phyloP scores from a whole-genome alignment of 2,329 filamentous ascomycete species.

The Penicillium freii region DNA sequence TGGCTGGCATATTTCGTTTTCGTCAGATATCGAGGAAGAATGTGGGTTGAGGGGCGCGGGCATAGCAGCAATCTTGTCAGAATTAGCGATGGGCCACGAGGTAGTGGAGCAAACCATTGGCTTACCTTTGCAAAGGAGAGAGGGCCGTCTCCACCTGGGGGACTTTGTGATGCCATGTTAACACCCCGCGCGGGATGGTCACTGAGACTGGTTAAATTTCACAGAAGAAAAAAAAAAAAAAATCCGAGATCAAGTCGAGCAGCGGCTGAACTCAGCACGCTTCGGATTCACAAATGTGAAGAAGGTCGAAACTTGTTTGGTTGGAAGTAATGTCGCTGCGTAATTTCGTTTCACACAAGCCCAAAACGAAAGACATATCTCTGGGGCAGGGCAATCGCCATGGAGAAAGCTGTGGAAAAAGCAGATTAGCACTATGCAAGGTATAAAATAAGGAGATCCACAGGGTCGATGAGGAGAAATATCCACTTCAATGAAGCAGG shows the following conservation, averaged over 20 bases:
- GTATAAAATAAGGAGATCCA: neutral
- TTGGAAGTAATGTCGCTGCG: slow-evolving; percentile 39
- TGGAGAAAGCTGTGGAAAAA: slow-evolving; percentile 35
- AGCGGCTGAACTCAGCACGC: slow-evolving; percentile 22
- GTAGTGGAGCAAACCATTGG: neutral
- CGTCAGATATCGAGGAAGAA: slow-evolving; percentile 25
- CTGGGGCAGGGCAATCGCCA: slow-evolving; percentile 42
- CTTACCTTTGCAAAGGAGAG: slow-evolving; percentile 75
- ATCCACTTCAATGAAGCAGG: slow-evolving; percentile 3
- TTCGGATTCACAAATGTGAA: slow-evolving; percentile 19
- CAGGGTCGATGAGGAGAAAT: neutral
- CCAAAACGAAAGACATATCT: slow-evolving; percentile 48
- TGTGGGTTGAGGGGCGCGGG: slow-evolving; percentile 32
- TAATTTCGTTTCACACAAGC: slow-evolving; percentile 44
- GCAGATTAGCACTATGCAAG: slow-evolving; percentile 19
- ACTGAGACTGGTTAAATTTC: slow-evolving; percentile 21
- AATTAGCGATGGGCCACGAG: slow-evolving; percentile 18
- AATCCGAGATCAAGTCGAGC: slow-evolving; percentile 9
- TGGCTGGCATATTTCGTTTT: slow-evolving; percentile 27
- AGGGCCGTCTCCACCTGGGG: slow-evolving; percentile 31
- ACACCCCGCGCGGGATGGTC: slow-evolving; percentile 14
- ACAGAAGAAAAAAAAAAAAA: slow-evolving; percentile 24
- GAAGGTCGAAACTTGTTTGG: slow-evolving; percentile 29
- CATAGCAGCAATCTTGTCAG: slow-evolving; percentile 45
- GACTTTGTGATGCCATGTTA: slow-evolving; percentile 36